Evolutionary conservation across 1,284 basidiomycete genomes (phyloP).

Genomic region (Ganoderma lingzhi): DNA sequence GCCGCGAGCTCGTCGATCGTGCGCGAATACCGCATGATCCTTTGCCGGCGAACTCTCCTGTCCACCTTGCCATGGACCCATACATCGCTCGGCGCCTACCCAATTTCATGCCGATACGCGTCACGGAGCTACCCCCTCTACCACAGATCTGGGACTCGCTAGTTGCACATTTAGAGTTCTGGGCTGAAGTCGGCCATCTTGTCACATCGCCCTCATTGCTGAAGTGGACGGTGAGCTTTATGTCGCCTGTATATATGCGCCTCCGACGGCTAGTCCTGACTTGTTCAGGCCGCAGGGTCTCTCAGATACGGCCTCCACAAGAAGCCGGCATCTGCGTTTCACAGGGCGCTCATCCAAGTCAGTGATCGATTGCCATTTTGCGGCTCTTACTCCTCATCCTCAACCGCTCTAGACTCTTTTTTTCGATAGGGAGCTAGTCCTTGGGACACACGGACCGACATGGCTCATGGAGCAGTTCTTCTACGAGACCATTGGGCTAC

Average conservation of each 20-base stretch:
- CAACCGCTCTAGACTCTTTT: conserved; percentile 57
- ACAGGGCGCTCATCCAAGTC: conserved; percentile 71
- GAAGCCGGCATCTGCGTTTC: conserved; percentile 56
- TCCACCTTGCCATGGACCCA: conserved; percentile 71
- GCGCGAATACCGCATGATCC: conserved; percentile 50
- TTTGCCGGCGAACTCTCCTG: conserved; percentile 55
- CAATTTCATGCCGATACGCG: conserved; percentile 77
- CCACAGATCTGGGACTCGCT: conserved; percentile 63
- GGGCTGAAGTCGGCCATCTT: conserved; percentile 61
- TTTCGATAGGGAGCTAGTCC: conserved; percentile 62
- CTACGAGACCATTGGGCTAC: conserved; percentile 63
- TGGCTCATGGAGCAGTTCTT: conserved; percentile 77
- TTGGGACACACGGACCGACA: conserved; percentile 56
- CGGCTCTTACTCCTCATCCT: conserved; percentile 4
- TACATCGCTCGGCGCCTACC: conserved; percentile 74
- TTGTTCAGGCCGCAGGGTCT: conserved; percentile 56
- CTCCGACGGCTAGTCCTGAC: background rate
- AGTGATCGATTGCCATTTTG: conserved; percentile 20
- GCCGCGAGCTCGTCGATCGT: conserved; percentile 51
- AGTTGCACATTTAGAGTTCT: conserved; percentile 59
- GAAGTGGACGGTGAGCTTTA: conserved; percentile 66
- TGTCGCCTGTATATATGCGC: background rate
- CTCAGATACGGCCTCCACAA: conserved; percentile 53
- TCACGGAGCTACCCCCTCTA: conserved; percentile 60
- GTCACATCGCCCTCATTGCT: conserved; percentile 53